These are phyloP conservation scores for Leccinum aurantiacum DNA, from an alignment of 768 basidiomycete species.

Conservation along the genomic window DNA sequence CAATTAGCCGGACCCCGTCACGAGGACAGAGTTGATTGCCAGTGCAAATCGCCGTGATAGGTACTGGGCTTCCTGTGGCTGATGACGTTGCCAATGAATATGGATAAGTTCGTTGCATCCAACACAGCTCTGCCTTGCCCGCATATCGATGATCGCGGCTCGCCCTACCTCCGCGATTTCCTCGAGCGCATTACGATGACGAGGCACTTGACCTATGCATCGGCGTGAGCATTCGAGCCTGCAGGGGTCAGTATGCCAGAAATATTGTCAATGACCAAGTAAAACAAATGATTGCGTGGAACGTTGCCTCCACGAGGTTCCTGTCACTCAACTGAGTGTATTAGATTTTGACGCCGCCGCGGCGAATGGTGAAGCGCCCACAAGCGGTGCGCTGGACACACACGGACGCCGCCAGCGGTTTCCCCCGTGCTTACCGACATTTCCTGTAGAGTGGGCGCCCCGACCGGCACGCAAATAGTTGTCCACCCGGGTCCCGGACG, in stretches of 20 bases:
- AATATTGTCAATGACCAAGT: background rate
- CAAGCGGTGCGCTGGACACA: too few relatives aligned
- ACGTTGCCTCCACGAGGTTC: background rate
- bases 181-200: background rate
- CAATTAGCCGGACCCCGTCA: background rate
- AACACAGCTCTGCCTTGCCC: background rate
- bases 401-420: background rate
- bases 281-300: background rate
- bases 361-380: background rate
- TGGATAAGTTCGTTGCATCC: background rate
- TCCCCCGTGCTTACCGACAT: background rate
- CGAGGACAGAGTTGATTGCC: background rate
- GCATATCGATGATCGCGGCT: background rate
- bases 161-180: background rate
- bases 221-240: background rate
- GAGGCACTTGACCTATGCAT: background rate
- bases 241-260: background rate
- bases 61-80: background rate
- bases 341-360: background rate
- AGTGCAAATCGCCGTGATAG: background rate
- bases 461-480: background rate
- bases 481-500: background rate
- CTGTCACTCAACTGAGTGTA: background rate
- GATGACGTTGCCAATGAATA: background rate
- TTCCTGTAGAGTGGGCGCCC: background rate